Base-by-base conservation (phyloP, 208 protist genomes). In the Trypanosoma lewisi region DNA sequence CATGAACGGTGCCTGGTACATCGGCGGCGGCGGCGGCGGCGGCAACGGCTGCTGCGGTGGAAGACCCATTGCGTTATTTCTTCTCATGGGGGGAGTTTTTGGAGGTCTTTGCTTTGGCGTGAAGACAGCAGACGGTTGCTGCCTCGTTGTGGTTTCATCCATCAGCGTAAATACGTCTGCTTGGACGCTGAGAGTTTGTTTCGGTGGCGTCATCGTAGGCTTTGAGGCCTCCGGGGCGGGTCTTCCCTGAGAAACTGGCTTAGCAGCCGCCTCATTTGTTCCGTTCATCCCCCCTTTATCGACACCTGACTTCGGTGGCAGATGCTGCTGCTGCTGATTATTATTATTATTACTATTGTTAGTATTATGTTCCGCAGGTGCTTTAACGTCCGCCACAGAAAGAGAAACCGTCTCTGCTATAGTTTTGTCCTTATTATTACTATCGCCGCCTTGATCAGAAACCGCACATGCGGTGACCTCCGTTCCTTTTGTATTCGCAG, bases 111-210 rank as follows among this genome's bases (percentile, higher is more conserved):
- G 23, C 1, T 30, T 49, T 5, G 37, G 14, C 37, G 34, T 34
- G 0, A 6, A 11, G 33, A 23, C 51, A 42, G 5, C 4, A 9
- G 42, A 8, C 16, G 14, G 16, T 52, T 27, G 25, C 19, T 16
- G 0, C 16, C 17, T 49, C 28, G 7, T n/a, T 37, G 4, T 34
- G 21, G 17, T 36, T 23, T 19, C 14, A 6, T 3, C 11, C 34
- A 0, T 34, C 12, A 77, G 82, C 1, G 76, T 85, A 42, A 89
- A 88, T 7, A 80, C 76, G 62, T 85, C 81, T 0, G 85, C 79
- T 31, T 89, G 83, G 1, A 68, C 79, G 61, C 88, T 88, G 31
- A 91, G 70, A 39, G 64, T 73, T 27, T 67, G 71, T 51, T 82
- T 39, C 17, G 56, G 17, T 17, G 28, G 23, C 51, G 56, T 27